phyloP scores from a whole-genome alignment of 495 filamentous ascomycete genomes.

The Penicillium waksmanii region DNA sequence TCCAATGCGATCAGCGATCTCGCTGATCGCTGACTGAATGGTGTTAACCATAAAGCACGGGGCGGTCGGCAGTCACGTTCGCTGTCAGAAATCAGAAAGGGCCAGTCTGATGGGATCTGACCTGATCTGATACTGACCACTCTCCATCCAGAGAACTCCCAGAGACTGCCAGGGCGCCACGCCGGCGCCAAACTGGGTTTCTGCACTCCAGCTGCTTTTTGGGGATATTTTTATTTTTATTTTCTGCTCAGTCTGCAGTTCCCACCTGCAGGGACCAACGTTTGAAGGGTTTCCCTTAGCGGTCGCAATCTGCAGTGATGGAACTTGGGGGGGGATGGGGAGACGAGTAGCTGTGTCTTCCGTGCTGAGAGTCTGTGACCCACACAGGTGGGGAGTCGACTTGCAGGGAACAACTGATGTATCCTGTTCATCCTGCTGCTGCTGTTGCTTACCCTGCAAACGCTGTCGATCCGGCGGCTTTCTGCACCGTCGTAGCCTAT shows the following conservation, averaged over 20 bases:
- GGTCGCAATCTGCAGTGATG: background rate
- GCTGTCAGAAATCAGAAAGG: too few species aligned
- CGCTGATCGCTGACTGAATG: conserved; percentile 3
- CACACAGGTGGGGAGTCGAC: background rate
- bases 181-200: conserved; percentile 20
- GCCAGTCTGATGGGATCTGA: background rate
- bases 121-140: background rate
- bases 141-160: conserved; percentile 5
- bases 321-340: too few species aligned
- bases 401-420: background rate
- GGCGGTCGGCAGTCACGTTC: conserved; percentile 2
- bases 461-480: conserved; percentile 3
- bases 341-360: too few species aligned
- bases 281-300: background rate
- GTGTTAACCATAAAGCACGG: conserved; percentile 13
- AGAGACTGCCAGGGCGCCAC: conserved; percentile 19
- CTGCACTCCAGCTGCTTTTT: background rate
- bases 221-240: background rate
- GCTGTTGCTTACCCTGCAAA: conserved; percentile 8
- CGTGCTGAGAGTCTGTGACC: too few species aligned
- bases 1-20: background rate
- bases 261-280: background rate
- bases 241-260: too few species aligned
- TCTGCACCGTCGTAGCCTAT: background rate
- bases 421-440: background rate